Percentiles rank a stretch among this genome's conserved stretches.
Conservation (phyloP, 352 stramenopile species). For the Pythium aquatile region DNA sequence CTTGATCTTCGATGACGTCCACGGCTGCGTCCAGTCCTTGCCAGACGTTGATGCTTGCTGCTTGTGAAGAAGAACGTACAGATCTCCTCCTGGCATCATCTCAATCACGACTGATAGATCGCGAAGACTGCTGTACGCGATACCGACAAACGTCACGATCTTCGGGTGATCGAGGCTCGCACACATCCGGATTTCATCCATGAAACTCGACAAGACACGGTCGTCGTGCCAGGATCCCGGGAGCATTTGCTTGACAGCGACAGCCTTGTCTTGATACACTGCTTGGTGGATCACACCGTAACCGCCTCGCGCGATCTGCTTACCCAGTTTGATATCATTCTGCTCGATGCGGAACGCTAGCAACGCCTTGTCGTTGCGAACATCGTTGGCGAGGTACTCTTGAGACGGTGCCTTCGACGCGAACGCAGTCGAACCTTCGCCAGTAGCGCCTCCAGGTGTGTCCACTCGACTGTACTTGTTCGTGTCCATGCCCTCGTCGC, state of each 20-base stretch:
- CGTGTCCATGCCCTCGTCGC: too few relatives aligned
- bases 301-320: conserved; percentile 9
- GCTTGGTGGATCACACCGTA: conserved; percentile 12
- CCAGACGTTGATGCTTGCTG: not conserved
- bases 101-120: conserved; percentile 30
- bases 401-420: not conserved
- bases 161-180: conserved; percentile 29
- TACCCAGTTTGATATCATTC: conserved; percentile 1
- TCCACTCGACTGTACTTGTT: too few relatives aligned
- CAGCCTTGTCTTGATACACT: not conserved
- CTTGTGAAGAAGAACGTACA: conserved; percentile 14
- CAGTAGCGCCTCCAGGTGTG: not conserved
- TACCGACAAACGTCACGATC: conserved; percentile 28
- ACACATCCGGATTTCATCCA: conserved; percentile 34
- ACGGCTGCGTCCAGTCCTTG: too few relatives aligned
- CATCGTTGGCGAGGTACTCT: conserved; percentile 13
- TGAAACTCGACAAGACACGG: conserved; percentile 21
- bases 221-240: conserved; percentile 20
- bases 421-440: not conserved
- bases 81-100: conserved; percentile 26
- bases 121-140: conserved; percentile 26
- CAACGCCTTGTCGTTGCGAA: conserved; percentile 10
- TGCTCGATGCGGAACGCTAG: conserved; percentile 5
- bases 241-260: conserved; percentile 15
- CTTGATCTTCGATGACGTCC: not conserved